Evolutionary conservation across 2,329 filamentous ascomycete genomes (phyloP), one percentile per base, ranked within the genome.

Genomic region (Monosporascus sp.): DNA sequence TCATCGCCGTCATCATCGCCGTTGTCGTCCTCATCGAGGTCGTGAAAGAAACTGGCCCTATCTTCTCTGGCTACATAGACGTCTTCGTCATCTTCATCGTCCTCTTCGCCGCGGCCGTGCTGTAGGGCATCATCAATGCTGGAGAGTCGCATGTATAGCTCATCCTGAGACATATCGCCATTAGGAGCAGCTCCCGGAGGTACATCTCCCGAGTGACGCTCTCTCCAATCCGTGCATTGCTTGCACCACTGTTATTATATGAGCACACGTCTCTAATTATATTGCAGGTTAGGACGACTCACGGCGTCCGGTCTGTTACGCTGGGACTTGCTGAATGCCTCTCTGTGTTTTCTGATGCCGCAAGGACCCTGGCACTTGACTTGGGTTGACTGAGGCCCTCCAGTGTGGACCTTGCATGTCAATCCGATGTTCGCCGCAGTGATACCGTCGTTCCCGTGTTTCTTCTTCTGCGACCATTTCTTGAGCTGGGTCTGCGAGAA

Each of bases 261-360:
- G 49, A 48, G 51, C 56, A 26, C 57, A 34, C 20, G 17, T 48
- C 34, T n/a, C 48, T 19, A 34, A 24, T 45, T 44, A n/a, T 24
- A n/a, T 2, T 45, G 38, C 20, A 19, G 20, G 34, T 7, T 19
- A 1, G 11, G 4, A 47, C 46, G 31, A 59, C 70, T 60, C 59
- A 73, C 71, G 6, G 62, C 57, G 7, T 61, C 61, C 5, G 54
- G 53, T 2, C 61, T 56, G 36, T 60, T 63, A 5, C 69, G 64
- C 16, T 70, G 69, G 19, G 19, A 64, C 55, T 67, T 69, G 58
- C 70, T 73, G 59, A 73, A 75, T 5, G 56, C 52, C 0, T 65
- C 57, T 3, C 61, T 52, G 7, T 57, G 48, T 45, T 64, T 65
- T 52, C 53, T 57, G 5, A 54, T 53, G 37, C 54, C 56, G 49